phyloP scores from a whole-genome alignment of 345 rosid genomes.

The Syzygium grande region DNA sequence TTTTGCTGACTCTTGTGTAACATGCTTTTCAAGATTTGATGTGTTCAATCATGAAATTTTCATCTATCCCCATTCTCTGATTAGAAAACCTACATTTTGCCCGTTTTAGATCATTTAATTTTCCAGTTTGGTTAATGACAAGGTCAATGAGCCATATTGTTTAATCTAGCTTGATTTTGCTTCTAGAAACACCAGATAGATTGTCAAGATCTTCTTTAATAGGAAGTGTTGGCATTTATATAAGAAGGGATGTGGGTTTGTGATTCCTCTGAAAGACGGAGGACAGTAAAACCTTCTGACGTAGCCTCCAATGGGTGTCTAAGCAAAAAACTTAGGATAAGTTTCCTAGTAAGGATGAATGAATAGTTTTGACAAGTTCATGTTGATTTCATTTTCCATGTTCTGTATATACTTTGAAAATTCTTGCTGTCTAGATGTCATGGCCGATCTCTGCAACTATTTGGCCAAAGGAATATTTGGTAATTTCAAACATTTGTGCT shows the following conservation, averaged over 20 bases:
- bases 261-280: neutral
- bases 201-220: neutral
- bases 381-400: neutral
- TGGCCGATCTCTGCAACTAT: neutral
- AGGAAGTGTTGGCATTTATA: neutral
- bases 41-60: neutral
- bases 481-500: neutral
- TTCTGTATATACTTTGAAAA: neutral
- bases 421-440: neutral
- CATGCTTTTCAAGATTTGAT: neutral
- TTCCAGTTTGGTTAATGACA: neutral
- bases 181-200: neutral
- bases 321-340: neutral
- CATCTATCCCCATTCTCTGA: neutral
- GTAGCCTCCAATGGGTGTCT: neutral
- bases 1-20: neutral
- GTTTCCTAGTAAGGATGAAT: neutral
- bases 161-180: neutral
- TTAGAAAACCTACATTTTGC: neutral
- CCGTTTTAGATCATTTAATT: neutral
- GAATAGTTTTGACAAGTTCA: neutral
- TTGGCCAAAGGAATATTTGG: neutral
- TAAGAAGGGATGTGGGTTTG: neutral
- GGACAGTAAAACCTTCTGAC: neutral
- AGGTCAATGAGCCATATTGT: neutral